A percentile compares a stretch with the other conserved stretches of the same genome.
Evolutionary conservation across 495 filamentous ascomycete genomes (phyloP).

Genomic region (Podospora australis): DNA sequence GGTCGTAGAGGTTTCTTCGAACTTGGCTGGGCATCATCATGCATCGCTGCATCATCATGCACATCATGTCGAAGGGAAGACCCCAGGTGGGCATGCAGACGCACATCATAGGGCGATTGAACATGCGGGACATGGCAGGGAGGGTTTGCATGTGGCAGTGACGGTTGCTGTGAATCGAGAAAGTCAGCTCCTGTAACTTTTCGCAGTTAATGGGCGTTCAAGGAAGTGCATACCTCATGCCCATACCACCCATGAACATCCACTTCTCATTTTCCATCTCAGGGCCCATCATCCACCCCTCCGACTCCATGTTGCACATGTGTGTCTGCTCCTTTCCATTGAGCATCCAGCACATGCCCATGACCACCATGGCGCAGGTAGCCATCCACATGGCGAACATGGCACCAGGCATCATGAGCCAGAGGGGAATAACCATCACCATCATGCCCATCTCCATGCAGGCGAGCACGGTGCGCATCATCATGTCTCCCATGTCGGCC

Average conservation of each 20-base stretch:
- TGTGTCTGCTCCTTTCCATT: conserved; percentile 19
- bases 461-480: conserved; percentile 18
- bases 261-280: conserved; percentile 29
- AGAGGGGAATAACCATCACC: conserved; percentile 21
- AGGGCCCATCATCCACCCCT: conserved; percentile 21
- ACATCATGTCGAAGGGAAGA: conserved; percentile 25
- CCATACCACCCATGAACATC: conserved; percentile 31
- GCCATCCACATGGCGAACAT: conserved; percentile 21
- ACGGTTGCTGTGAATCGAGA: conserved; percentile 7
- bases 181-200: not conserved
- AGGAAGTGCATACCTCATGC: conserved; percentile 16
- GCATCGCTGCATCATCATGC: conserved; percentile 27
- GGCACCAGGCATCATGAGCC: conserved; percentile 24
- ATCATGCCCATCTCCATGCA: conserved; percentile 26
- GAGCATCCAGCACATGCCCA: conserved; percentile 19
- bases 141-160: conserved; percentile 20
- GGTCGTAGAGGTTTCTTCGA: conserved; percentile 24
- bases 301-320: conserved; percentile 8
- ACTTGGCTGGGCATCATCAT: conserved; percentile 19
- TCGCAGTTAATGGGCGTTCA: not conserved
- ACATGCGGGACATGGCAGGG: conserved; percentile 25
- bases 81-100: conserved; percentile 27
- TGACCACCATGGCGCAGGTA: conserved; percentile 15
- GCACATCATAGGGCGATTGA: conserved; percentile 30
- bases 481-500: conserved; percentile 18